Base-by-base conservation (phyloP, 768 basidiomycete species). In the Suillus clintonianus region DNA sequence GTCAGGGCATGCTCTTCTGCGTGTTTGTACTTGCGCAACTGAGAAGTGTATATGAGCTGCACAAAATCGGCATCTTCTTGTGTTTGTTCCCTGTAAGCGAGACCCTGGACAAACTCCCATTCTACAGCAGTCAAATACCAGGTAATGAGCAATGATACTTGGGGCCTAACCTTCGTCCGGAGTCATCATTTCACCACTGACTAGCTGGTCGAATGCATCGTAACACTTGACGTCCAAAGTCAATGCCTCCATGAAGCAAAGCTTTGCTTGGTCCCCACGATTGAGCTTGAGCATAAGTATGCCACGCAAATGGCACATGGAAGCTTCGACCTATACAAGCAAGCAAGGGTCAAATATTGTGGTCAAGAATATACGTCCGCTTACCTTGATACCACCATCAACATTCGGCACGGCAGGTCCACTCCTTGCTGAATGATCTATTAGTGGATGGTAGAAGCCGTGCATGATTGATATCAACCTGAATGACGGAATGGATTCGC, bases 181-280 rank as follows among this genome's bases (percentile, higher is more conserved):
- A 13, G 91, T 88, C 92, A 99, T 94, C 94, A 99, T 97, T 73
- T 96, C 94, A 2, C 94, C 92, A 22, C 87, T 89, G 32, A 98
- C 81, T 11, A 99, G 84, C 65, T 95, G 91, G 64, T 92, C 89
- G 71, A 97, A 98, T 2, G 95, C 90, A 67, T 99, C 97, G 70
- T 94, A 99, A 75, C 97, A 99, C 76, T 97, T 97, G 39, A 98
- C 94, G 68, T 99, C 97, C 24, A 98, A 82, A 2, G 91, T 85
- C 24, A 99, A 83, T 1, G 97, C 96, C 71, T 99, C 97, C 88
- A 97, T 90, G 71, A 98, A 97, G 69, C 93, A 94, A 58, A 92
- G 83, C 73, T 99, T 99, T 1, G 97, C 97, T 69, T 91, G 86
- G 59, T 95, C 91, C 24, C 89, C 89, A 13, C 95, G 90, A 69